Percentiles rank a stretch among this genome's conserved stretches.
Conservation (phyloP, 345 rosid genomes). For the Citrus mangshanensis region DNA sequence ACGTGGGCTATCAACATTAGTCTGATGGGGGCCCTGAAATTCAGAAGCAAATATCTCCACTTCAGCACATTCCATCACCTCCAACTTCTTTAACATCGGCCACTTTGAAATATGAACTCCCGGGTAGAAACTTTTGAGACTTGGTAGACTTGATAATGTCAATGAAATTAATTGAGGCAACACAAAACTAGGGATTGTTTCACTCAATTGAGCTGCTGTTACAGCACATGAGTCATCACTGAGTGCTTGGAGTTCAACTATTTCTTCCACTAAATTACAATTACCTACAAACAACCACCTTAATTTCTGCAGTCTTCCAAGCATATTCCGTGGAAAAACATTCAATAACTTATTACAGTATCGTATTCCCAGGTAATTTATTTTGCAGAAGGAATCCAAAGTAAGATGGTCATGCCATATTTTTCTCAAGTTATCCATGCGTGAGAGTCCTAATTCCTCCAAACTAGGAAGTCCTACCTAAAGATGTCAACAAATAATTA, state of each 20-base stretch:
- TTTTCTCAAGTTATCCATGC: not conserved
- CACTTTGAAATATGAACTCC: not conserved
- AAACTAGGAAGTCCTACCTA: not conserved
- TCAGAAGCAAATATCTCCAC: not conserved
- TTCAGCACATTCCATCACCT: not conserved
- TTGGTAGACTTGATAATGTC: not conserved
- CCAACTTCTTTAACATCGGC: not conserved
- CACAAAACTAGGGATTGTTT: not conserved
- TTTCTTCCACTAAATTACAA: conserved; percentile 10
- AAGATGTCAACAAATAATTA: not conserved
- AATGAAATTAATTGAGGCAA: not conserved
- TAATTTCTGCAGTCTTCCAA: not conserved
- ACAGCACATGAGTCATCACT: no score
- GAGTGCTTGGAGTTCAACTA: not conserved
- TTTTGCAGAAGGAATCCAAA: not conserved
- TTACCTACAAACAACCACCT: not conserved
- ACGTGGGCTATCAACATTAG: not conserved
- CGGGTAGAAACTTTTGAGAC: not conserved
- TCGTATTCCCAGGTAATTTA: not conserved
- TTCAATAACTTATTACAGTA: not conserved
- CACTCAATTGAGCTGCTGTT: not conserved
- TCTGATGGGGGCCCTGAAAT: not conserved
- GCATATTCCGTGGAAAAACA: not conserved
- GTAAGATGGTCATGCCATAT: not conserved
- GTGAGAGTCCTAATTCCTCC: not conserved